These are phyloP conservation scores for Tetragonia tetragonoides DNA, from an alignment of 148 eudicot genomes.

Conservation along the genomic window DNA sequence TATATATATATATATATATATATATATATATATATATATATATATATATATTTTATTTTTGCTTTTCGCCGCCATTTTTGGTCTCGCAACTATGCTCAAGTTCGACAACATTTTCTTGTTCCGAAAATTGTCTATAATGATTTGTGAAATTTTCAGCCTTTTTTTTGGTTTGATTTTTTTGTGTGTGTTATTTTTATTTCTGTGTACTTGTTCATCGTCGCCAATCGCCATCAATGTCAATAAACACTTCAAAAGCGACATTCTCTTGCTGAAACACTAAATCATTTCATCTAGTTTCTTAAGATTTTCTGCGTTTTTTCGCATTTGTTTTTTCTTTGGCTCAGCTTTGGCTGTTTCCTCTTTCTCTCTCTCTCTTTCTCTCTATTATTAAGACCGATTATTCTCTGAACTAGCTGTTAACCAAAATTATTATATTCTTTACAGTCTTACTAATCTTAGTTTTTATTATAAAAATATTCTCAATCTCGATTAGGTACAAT, in stretches of 20 bases:
- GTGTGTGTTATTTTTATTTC: not conserved
- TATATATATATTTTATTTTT: too few relatives aligned
- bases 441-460: not conserved
- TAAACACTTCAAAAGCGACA: not conserved
- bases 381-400: not conserved
- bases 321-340: not conserved
- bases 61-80: not conserved
- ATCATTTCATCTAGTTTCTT: not conserved
- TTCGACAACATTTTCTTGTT: too few relatives aligned
- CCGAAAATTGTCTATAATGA: too few relatives aligned
- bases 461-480: not conserved
- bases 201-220: not conserved
- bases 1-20: too few relatives aligned
- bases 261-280: not conserved
- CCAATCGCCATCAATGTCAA: not conserved
- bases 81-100: too few relatives aligned
- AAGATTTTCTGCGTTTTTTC: not conserved
- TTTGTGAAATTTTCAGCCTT: not conserved
- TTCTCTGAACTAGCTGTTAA: not conserved
- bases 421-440: not conserved
- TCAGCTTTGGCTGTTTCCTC: not conserved
- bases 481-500: not conserved
- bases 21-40: too few relatives aligned
- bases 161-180: not conserved
- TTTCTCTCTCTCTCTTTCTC: not conserved